Evolutionary conservation across 495 filamentous ascomycete genomes (phyloP).

Genomic region (Aspergillus cavernicola): DNA sequence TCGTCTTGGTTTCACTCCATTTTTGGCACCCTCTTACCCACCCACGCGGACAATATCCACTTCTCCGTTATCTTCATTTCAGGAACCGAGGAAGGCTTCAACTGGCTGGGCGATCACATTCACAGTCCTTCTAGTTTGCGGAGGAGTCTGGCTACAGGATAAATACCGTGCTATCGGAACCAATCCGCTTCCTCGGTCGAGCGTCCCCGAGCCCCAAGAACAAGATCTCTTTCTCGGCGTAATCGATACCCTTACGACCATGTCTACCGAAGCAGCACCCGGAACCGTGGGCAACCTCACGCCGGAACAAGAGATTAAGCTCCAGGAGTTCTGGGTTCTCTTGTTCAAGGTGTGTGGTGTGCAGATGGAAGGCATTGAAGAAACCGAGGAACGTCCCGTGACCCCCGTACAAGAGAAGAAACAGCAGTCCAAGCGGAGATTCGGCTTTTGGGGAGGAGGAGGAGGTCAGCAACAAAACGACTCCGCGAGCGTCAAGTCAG

Average conservation of each 20-base stretch:
- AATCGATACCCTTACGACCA: constrained; percentile 40
- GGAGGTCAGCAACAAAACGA: constrained; percentile 54
- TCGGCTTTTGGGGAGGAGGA: constrained; percentile 55
- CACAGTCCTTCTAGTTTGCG: constrained; percentile 29
- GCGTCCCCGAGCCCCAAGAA: constrained; percentile 2
- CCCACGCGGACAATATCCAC: constrained; percentile 29
- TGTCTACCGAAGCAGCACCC: constrained; percentile 48
- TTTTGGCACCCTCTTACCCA: constrained; percentile 19
- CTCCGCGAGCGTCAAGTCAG: constrained; percentile 26
- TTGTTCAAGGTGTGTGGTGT: constrained; percentile 80
- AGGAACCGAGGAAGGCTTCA: constrained; percentile 35
- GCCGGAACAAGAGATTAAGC: constrained; percentile 78
- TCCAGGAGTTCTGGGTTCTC: constrained; percentile 80
- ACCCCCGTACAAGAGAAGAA: constrained; percentile 47
- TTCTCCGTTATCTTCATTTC: constrained; percentile 13
- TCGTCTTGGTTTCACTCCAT: constrained; percentile 12
- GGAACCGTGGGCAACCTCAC: constrained; percentile 88
- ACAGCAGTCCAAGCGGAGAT: constrained; percentile 62
- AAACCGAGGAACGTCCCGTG: constrained; percentile 20
- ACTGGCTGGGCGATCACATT: constrained; percentile 40
- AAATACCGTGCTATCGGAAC: constrained; percentile 25
- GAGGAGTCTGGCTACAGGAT: constrained; percentile 36
- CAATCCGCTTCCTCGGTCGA: constrained; percentile 4
- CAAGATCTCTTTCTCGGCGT: constrained; percentile 34
- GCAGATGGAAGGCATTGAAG: constrained; percentile 29